These are phyloP conservation scores for Corinectria fuckeliana DNA, from an alignment of 2,329 filamentous ascomycete species.

Conservation along the genomic window DNA sequence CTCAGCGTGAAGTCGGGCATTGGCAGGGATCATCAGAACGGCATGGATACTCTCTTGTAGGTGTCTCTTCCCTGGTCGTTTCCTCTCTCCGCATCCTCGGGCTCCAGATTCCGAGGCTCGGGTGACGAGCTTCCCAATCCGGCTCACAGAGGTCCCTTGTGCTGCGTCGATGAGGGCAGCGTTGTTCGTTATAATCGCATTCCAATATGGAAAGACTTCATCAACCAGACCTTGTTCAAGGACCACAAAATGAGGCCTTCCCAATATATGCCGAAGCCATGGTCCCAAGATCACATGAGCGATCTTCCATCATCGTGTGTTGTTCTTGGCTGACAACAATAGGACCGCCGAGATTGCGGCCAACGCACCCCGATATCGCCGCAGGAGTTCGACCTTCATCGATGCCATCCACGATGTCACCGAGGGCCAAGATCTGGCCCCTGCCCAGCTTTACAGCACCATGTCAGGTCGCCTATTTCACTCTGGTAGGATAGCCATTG, in stretches of 20 bases:
- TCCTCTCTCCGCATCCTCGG: not conserved
- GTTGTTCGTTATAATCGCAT: not conserved
- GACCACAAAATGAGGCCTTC: not conserved
- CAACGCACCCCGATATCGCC: slow-evolving; percentile 86
- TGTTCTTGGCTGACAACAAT: slow-evolving; percentile 27
- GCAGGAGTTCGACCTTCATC: slow-evolving; percentile 94
- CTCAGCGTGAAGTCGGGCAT: not conserved
- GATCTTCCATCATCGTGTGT: too few relatives aligned
- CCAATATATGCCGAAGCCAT: not conserved
- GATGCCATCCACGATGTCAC: slow-evolving; percentile 96
- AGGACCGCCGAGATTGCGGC: slow-evolving; percentile 92
- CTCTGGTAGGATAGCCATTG: slow-evolving; percentile 95
- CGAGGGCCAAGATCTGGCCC: slow-evolving; percentile 82
- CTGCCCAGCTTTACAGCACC: slow-evolving; percentile 96
- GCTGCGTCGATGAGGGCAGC: not conserved
- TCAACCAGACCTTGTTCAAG: not conserved
- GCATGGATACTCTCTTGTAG: slow-evolving; percentile 69
- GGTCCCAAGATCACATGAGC: not conserved
- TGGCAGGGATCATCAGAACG: slow-evolving; percentile 25
- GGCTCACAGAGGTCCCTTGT: not conserved
- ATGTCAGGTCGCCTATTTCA: slow-evolving; percentile 97
- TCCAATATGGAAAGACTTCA: not conserved
- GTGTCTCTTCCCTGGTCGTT: slow-evolving; percentile 40
- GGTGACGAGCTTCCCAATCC: not conserved
- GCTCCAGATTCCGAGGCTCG: not conserved